Percentiles rank a stretch among this genome's conserved stretches.
Evolutionary conservation across 768 basidiomycete genomes (phyloP).

Genomic region (Asterophora parasitica): DNA sequence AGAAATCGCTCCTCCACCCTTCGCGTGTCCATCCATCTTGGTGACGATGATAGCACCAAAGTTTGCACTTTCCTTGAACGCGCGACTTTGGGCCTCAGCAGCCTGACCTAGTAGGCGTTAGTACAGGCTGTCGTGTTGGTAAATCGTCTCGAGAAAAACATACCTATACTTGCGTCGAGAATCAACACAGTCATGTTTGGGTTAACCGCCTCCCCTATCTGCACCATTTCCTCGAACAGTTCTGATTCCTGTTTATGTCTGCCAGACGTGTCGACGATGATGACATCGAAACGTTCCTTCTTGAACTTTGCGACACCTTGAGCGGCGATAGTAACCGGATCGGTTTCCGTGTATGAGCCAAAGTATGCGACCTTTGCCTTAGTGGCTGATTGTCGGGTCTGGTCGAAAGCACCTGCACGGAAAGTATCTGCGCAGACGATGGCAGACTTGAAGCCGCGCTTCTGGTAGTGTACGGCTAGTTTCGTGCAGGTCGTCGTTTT

Average conservation of each 20-base stretch:
- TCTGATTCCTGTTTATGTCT: conserved; percentile 97
- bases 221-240: conserved; percentile 96
- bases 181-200: conserved; percentile 96
- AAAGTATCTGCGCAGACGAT: conserved; percentile 99
- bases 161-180: conserved; percentile 94
- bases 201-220: conserved; percentile 89
- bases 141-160: conserved; percentile 8
- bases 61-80: conserved; percentile 96
- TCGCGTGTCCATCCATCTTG: conserved; percentile 99
- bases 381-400: conserved; percentile 96
- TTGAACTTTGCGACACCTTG: conserved; percentile 97
- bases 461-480: conserved; percentile 95
- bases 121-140: background rate
- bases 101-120: conserved; percentile 71
- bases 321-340: conserved; percentile 91
- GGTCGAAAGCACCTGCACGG: conserved; percentile 98
- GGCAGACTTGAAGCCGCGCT: conserved; percentile 92
- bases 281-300: conserved; percentile 97
- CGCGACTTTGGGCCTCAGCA: conserved; percentile 91
- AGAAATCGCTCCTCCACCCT: conserved; percentile 98
- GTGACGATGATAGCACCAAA: conserved; percentile 99
- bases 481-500: conserved; percentile 99
- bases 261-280: conserved; percentile 97
- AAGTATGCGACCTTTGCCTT: conserved; percentile 99
- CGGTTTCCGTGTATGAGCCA: conserved; percentile 97